Evolutionary conservation across 1,139 yeast genomes (phyloP).

Genomic region (Arxiozyma slooffiae): DNA sequence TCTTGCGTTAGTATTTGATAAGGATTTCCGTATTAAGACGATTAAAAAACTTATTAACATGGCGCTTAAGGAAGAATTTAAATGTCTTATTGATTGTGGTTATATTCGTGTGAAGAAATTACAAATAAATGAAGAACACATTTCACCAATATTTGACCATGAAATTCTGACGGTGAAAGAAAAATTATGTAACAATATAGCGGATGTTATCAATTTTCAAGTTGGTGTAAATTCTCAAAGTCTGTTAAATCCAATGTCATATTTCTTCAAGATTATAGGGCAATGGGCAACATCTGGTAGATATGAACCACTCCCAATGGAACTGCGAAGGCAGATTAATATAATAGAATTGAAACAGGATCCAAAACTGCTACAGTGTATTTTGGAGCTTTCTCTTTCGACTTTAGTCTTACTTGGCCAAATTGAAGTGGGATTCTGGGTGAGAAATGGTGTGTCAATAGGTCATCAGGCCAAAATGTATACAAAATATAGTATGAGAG

Average conservation of each 20-base stretch:
- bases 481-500: constrained; percentile 72
- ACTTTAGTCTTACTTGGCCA: constrained; percentile 68
- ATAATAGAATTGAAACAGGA: constrained; percentile 14
- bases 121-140: not conserved
- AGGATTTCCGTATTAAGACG: constrained; percentile 12
- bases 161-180: constrained; percentile 11
- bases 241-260: constrained; percentile 29
- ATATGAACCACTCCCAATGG: constrained; percentile 17
- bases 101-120: not conserved
- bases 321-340: constrained; percentile 11
- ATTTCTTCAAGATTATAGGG: constrained; percentile 24
- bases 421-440: constrained; percentile 77
- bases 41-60: constrained; percentile 14
- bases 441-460: constrained; percentile 74
- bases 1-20: constrained; percentile 20
- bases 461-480: constrained; percentile 73
- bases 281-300: constrained; percentile 31
- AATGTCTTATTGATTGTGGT: constrained; percentile 1
- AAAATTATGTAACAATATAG: constrained; percentile 18
- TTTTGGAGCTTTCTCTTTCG: constrained; percentile 60
- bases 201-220: constrained; percentile 22
- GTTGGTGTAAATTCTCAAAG: constrained; percentile 28
- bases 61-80: constrained; percentile 18
- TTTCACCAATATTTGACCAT: not conserved
- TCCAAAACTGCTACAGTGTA: constrained; percentile 16